Conservation (phyloP, 257 asterid species). For the Phtheirospermum japonicum region DNA sequence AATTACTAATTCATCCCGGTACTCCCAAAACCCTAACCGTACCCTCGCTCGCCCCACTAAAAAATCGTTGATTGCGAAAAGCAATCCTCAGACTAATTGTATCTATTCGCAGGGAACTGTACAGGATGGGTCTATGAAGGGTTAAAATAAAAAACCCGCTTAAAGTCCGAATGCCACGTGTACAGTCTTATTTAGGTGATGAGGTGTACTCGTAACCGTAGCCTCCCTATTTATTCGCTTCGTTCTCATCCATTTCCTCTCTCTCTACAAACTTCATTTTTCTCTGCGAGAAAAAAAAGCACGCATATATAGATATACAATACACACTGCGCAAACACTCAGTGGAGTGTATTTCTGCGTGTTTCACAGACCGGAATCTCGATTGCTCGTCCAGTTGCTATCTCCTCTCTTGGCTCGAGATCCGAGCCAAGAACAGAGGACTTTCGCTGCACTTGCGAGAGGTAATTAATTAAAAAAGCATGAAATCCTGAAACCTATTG, state of each 20-base stretch:
- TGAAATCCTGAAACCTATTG: neutral
- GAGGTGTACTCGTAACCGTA: constrained; percentile 54
- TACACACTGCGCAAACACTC: constrained; percentile 21
- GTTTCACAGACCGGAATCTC: constrained; percentile 37
- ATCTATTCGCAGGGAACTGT: constrained; percentile 18
- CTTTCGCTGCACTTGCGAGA: constrained; percentile 32
- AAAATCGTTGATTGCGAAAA: neutral
- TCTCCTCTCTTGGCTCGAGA: constrained; percentile 91
- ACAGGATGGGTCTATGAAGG: neutral
- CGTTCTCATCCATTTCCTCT: constrained; percentile 42
- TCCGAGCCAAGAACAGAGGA: constrained; percentile 83
- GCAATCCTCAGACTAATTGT: constrained; percentile 3
- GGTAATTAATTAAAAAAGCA: constrained; percentile 22
- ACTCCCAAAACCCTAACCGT: constrained; percentile 36
- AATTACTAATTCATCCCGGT: neutral
- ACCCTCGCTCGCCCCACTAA: constrained; percentile 23
- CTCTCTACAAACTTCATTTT: constrained; percentile 35
- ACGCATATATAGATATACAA: constrained; percentile 17
- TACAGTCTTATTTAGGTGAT: constrained; percentile 30
- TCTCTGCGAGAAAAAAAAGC: constrained; percentile 11
- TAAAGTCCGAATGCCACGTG: constrained; percentile 54
- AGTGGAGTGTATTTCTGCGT: constrained; percentile 34
- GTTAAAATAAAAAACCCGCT: constrained; percentile 22
- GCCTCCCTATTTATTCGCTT: constrained; percentile 60
- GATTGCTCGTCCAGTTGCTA: constrained; percentile 38